Evolutionary conservation across 2,329 filamentous ascomycete genomes (phyloP).

Genomic region (Colletotrichum musae): DNA sequence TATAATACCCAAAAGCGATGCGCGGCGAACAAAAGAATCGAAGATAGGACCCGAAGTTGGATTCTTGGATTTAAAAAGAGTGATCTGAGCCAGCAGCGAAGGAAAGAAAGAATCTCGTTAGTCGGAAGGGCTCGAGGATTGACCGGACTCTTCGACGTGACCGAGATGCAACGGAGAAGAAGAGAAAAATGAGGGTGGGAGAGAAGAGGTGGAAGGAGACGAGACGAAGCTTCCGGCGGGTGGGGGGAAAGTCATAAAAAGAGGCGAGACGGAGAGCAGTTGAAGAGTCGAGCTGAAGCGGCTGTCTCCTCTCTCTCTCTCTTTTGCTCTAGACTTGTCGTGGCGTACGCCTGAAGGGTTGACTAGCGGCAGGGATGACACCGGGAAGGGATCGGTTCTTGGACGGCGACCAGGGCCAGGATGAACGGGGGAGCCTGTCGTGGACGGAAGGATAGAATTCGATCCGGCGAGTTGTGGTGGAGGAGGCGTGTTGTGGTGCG

Average conservation of each 20-base stretch:
- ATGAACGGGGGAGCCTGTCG: constrained; percentile 17
- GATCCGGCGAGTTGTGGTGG: constrained; percentile 29
- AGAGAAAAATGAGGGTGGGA: constrained; percentile 50
- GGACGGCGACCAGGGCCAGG: constrained; percentile 15
- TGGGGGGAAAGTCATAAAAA: constrained; percentile 58
- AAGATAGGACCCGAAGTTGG: constrained; percentile 45
- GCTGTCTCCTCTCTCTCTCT: background rate
- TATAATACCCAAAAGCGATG: constrained; percentile 27
- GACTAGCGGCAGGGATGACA: constrained; percentile 38
- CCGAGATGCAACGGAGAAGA: constrained; percentile 53
- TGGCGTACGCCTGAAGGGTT: constrained; percentile 15
- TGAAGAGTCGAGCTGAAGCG: constrained; percentile 11
- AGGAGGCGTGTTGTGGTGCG: constrained; percentile 26
- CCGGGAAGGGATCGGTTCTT: constrained; percentile 34
- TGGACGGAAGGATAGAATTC: constrained; percentile 35
- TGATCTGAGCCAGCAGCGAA: constrained; percentile 74
- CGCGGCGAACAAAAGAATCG: constrained; percentile 47
- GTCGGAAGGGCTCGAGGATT: constrained; percentile 52
- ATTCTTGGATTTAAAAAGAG: constrained; percentile 49
- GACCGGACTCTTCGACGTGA: constrained; percentile 62
- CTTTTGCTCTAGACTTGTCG: constrained; percentile 29
- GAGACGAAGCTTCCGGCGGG: constrained; percentile 45
- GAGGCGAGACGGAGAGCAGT: constrained; percentile 42
- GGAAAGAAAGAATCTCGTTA: constrained; percentile 56
- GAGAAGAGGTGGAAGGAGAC: constrained; percentile 43